These are phyloP conservation scores for Xylaria bambusicola DNA, from an alignment of 495 filamentous ascomycete genomes.

Conservation along the genomic window DNA sequence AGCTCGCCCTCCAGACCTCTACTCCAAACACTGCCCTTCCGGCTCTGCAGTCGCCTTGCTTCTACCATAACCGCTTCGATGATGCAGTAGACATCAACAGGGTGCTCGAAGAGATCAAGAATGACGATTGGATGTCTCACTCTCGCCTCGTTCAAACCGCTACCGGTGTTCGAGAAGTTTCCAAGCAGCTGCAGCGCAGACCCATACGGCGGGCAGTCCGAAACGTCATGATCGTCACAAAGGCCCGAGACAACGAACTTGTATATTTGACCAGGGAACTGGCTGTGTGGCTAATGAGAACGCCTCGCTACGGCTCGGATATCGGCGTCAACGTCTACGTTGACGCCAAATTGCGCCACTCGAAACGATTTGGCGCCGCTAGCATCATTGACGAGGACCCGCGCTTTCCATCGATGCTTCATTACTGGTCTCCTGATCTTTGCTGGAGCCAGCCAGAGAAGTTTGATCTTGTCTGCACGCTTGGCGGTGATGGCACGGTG, in stretches of 20 bases:
- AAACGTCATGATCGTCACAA: slow-evolving; percentile 96
- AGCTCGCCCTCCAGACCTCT: slow-evolving; percentile 52
- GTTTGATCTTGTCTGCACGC: slow-evolving; percentile 88
- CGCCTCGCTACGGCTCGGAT: slow-evolving; percentile 78
- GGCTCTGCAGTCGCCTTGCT: slow-evolving; percentile 84
- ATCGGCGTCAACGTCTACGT: slow-evolving; percentile 90
- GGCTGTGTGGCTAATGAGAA: slow-evolving; percentile 80
- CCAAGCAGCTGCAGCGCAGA: slow-evolving; percentile 84
- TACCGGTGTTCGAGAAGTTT: slow-evolving; percentile 89
- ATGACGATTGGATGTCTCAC: slow-evolving; percentile 88
- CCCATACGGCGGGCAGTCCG: slow-evolving; percentile 85
- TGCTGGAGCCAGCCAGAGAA: slow-evolving; percentile 88
- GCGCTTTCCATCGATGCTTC: slow-evolving; percentile 74
- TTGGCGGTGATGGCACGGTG: slow-evolving; percentile 91
- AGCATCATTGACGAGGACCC: slow-evolving; percentile 70
- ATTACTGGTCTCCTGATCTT: slow-evolving; percentile 92
- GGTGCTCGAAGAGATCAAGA: slow-evolving; percentile 90
- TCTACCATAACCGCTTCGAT: slow-evolving; percentile 95
- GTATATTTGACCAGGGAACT: slow-evolving; percentile 84
- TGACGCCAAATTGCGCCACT: slow-evolving; percentile 83
- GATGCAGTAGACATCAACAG: slow-evolving; percentile 93
- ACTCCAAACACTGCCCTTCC: slow-evolving; percentile 65
- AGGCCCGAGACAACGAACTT: slow-evolving; percentile 87
- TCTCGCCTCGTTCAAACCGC: slow-evolving; percentile 92
- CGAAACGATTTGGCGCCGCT: slow-evolving; percentile 80